Evolutionary conservation across 331 rosid species (phyloP).

Genomic region (Rosa hybrid): DNA sequence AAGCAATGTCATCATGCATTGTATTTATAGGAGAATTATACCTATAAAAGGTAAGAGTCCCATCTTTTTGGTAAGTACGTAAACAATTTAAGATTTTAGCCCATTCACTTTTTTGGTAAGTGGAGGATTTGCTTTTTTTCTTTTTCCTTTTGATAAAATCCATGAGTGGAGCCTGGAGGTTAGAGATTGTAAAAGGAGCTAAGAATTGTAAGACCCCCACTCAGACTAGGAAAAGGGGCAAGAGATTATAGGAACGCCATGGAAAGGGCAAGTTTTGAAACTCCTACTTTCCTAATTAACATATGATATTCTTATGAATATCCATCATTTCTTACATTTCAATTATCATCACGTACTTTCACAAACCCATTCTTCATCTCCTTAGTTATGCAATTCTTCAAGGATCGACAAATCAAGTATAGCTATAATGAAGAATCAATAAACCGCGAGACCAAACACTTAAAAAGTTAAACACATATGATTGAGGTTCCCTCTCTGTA

Average conservation of each 20-base stretch:
- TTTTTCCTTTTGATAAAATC: neutral
- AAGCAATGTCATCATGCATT: no score
- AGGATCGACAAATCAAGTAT: no score
- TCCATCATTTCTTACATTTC: neutral
- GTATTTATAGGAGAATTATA: neutral
- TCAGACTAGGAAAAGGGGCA: neutral
- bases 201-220: neutral
- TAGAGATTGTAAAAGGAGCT: neutral
- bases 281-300: neutral
- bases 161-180: neutral
- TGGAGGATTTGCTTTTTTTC: neutral
- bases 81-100: neutral
- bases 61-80: neutral
- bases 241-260: neutral
- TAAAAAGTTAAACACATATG: no score
- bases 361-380: neutral
- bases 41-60: neutral
- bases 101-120: neutral
- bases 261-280: neutral
- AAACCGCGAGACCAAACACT: no score
- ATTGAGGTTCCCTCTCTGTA: no score
- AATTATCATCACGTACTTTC: neutral
- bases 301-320: neutral
- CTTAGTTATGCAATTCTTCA: no score
- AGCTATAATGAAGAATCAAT: no score